These are phyloP conservation scores for Kazachstania martiniae DNA, from an alignment of 805 yeast genomes.

Conservation along the genomic window DNA sequence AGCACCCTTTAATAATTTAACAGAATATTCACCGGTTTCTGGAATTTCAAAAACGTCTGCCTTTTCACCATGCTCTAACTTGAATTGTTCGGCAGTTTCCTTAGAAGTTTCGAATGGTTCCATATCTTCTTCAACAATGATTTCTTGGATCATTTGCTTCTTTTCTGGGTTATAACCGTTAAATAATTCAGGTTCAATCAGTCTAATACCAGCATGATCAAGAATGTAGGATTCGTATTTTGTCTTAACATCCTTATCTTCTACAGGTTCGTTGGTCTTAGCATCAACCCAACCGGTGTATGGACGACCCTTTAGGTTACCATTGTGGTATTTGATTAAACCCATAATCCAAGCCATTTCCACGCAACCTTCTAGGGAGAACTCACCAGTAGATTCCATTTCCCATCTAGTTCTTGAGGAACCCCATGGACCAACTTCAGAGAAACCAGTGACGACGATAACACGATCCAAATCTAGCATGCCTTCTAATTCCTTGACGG, in stretches of 20 bases:
- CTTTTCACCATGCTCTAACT: conserved; percentile 85
- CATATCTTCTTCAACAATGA: conserved; percentile 90
- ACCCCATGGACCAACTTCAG: conserved; percentile 99
- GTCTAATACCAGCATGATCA: conserved; percentile 92
- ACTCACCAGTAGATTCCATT: conserved; percentile 92
- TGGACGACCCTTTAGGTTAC: conserved; percentile 49
- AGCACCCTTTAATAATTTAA: conserved; percentile 87
- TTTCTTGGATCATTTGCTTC: conserved; percentile 90
- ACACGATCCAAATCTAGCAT: conserved; percentile 85
- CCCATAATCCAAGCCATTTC: conserved; percentile 99
- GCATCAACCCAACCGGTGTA: conserved; percentile 98
- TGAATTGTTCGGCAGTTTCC: conserved; percentile 92
- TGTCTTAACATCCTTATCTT: conserved; percentile 84
- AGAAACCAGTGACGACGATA: conserved; percentile 92
- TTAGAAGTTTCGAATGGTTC: conserved; percentile 93
- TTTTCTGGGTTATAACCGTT: conserved; percentile 89
- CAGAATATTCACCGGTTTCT: conserved; percentile 88
- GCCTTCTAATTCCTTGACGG: conserved; percentile 72
- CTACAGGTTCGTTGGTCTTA: conserved; percentile 85
- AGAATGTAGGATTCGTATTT: conserved; percentile 84
- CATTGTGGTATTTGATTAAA: conserved; percentile 87
- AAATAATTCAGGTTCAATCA: conserved; percentile 92
- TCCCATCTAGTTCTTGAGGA: conserved; percentile 99
- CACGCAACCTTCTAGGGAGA: conserved; percentile 93
- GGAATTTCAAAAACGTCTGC: conserved; percentile 84